phyloP scores from a whole-genome alignment of 495 filamentous ascomycete species.

The Talaromyces borbonicus region DNA sequence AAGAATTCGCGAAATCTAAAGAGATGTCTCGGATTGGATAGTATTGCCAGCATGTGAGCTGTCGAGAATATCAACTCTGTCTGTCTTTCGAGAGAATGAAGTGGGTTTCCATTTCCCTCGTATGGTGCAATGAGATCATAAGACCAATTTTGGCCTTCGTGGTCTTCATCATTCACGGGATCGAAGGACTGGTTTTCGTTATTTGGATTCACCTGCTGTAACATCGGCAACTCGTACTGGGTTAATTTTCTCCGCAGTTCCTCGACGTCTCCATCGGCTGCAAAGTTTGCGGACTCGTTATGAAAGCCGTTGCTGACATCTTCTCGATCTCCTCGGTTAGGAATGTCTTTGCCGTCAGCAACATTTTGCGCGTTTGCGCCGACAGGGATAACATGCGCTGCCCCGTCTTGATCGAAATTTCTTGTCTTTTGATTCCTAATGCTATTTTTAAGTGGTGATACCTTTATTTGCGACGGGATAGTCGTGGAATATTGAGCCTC shows the following conservation, averaged over 20 bases:
- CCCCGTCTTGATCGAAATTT: too few relatives aligned
- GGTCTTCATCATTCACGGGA: constrained; percentile 16
- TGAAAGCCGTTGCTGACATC: background rate
- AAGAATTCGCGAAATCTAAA: constrained; percentile 54
- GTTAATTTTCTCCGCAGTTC: constrained; percentile 17
- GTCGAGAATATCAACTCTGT: constrained; percentile 55
- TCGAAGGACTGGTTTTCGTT: constrained; percentile 20
- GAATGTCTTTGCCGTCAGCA: too few relatives aligned
- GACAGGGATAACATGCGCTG: too few relatives aligned
- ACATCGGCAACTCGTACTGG: constrained; percentile 20
- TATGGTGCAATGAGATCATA: constrained; percentile 26
- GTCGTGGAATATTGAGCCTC: too few relatives aligned
- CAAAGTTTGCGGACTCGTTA: background rate
- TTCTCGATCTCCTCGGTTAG: background rate
- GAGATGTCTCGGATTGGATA: constrained; percentile 59
- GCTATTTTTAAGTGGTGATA: too few relatives aligned
- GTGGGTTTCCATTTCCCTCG: constrained; percentile 18
- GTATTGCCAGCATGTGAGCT: constrained; percentile 49
- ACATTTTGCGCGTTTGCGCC: too few relatives aligned
- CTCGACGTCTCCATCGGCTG: background rate
- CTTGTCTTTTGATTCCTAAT: too few relatives aligned
- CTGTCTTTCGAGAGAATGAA: constrained; percentile 44
- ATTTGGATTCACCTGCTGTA: constrained; percentile 23
- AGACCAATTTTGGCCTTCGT: constrained; percentile 9
- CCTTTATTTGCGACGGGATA: too few relatives aligned